These are phyloP conservation scores for Benincasa hispida DNA, from an alignment of 306 rosid genomes.

Conservation along the genomic window DNA sequence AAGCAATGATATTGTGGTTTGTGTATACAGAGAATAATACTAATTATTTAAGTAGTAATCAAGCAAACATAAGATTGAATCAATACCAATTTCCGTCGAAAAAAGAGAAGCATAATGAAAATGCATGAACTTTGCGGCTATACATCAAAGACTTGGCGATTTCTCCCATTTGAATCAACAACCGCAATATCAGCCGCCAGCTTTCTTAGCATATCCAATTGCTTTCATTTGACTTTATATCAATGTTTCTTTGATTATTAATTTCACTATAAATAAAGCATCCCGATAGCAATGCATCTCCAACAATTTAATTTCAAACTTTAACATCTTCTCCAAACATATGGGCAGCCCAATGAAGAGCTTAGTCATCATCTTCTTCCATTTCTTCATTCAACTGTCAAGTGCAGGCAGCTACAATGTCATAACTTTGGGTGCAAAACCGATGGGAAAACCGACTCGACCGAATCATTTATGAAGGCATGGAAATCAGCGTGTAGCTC, in stretches of 20 bases:
- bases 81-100: neutral
- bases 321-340: neutral
- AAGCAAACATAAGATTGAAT: neutral
- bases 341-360: neutral
- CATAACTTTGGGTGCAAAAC: slow-evolving; percentile 38
- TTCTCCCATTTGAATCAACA: neutral
- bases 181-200: neutral
- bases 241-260: neutral
- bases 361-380: neutral
- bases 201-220: neutral
- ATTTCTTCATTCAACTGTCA: neutral
- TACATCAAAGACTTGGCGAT: too few relatives aligned
- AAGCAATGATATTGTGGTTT: neutral
- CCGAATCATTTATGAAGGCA: slow-evolving; percentile 26
- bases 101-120: too few relatives aligned
- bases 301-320: neutral
- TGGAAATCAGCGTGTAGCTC: slow-evolving; percentile 43
- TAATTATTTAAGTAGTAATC: neutral
- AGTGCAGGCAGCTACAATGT: slow-evolving; percentile 21
- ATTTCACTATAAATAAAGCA: neutral
- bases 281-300: neutral
- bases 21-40: neutral
- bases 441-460: slow-evolving; percentile 47
- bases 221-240: neutral
- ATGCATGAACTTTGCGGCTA: too few relatives aligned